Conservation (phyloP, 306 rosid genomes). For the Heteromeles arbutifolia region DNA sequence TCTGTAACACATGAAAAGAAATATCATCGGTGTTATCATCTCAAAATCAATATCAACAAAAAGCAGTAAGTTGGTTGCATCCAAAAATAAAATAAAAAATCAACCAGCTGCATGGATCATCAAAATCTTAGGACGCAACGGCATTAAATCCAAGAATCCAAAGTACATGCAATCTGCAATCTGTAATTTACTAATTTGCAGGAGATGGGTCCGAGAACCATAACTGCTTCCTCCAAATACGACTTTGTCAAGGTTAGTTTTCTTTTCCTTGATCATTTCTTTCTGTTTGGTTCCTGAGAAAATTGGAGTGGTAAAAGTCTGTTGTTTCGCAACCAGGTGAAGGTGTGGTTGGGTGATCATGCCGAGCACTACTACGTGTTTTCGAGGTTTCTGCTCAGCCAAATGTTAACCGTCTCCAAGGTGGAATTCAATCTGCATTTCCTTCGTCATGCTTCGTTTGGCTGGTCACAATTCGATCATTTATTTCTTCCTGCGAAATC, state of each 20-base stretch:
- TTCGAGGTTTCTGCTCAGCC: constrained; percentile 82
- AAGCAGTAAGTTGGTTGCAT: too few species aligned
- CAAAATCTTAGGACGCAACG: background rate
- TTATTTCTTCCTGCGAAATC: background rate
- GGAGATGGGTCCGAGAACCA: background rate
- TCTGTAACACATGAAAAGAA: background rate
- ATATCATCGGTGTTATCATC: background rate
- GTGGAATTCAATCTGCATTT: constrained; percentile 33
- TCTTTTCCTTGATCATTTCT: background rate
- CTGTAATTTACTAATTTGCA: too few species aligned
- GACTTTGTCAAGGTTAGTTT: constrained; percentile 77
- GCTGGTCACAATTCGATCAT: background rate
- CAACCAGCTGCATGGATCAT: background rate
- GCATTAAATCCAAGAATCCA: background rate
- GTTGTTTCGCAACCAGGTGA: constrained; percentile 39
- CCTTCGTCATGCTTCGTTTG: background rate
- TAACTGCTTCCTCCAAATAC: constrained; percentile 75
- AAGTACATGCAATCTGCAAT: too few species aligned
- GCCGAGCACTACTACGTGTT: constrained; percentile 95
- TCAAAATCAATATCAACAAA: too few species aligned
- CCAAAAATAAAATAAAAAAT: background rate
- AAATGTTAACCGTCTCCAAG: constrained; percentile 91
- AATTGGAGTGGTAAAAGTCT: background rate
- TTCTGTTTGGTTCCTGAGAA: constrained; percentile 6
- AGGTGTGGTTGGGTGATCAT: constrained; percentile 96